Percentiles rank a stretch among this genome's conserved stretches.
Conservation (phyloP, 2,329 filamentous ascomycete species). For the Claviceps digitariae region DNA sequence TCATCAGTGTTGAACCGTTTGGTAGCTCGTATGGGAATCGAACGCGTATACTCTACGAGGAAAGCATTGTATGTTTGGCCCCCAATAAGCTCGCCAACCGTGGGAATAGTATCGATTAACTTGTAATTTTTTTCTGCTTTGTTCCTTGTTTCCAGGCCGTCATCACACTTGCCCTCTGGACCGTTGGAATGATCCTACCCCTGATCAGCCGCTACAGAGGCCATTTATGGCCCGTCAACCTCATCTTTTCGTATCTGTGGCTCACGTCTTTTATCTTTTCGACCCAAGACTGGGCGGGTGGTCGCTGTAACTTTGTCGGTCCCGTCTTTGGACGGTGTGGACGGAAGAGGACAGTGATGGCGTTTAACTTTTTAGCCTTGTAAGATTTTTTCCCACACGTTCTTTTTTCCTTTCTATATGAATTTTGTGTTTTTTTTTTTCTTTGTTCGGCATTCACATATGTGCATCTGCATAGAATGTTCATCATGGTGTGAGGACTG, state of each 20-base stretch:
- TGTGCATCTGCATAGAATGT: too few species aligned
- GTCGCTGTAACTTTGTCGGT: slow-evolving; percentile 2
- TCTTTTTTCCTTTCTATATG: background rate
- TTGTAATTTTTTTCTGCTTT: too few species aligned
- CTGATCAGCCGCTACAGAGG: slow-evolving; percentile 10
- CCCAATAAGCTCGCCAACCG: background rate
- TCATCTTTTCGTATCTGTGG: slow-evolving; percentile 15
- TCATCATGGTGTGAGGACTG: too few species aligned
- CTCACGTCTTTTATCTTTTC: slow-evolving; percentile 15
- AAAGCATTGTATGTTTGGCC: slow-evolving; percentile 13
- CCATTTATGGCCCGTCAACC: slow-evolving; percentile 10
- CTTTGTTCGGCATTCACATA: too few species aligned
- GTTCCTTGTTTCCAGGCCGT: slow-evolving; percentile 7
- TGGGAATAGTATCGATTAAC: too few species aligned
- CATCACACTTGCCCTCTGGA: slow-evolving; percentile 11
- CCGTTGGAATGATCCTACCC: slow-evolving; percentile 9
- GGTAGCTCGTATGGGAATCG: slow-evolving; percentile 1
- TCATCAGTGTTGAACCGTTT: slow-evolving; percentile 7
- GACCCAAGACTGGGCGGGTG: slow-evolving; percentile 11
- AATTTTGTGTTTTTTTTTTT: too few species aligned
- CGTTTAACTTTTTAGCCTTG: slow-evolving; percentile 15
- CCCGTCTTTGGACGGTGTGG: slow-evolving; percentile 7
- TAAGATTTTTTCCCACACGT: slow-evolving; percentile 4
- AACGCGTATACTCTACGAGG: slow-evolving; percentile 12
- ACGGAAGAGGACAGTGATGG: slow-evolving; percentile 11